Base-by-base conservation (phyloP, 176 grass and related monocot genomes). In the Rhipidocladum racemiflorum region DNA sequence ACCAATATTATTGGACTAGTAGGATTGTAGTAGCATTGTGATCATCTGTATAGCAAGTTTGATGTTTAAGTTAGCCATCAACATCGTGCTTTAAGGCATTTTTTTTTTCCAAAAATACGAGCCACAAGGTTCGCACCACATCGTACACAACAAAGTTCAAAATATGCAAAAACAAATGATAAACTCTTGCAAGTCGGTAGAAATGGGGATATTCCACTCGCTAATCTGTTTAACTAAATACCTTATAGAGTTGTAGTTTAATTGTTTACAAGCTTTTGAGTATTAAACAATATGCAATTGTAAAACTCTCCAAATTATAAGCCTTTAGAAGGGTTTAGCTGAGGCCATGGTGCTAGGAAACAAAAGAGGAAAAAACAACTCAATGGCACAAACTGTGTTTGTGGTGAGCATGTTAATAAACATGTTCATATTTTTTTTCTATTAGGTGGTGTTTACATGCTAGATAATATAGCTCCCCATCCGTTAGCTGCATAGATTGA, bases 51-150 rank as follows among this genome's bases (percentile, higher is more conserved):
- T 10, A 23, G 0, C 6, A 56, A 57, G 3, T 57, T 0, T 18
- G 21, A 2, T 21, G 6, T 57, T 57, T 24, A 9, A 24, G 9
- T 54, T 57, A 24, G 3, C 9, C 0, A 4, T 1, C 0, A 0
- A 24, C 1, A 4, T 1, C 9, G 0, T 57, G 4, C 21, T 11
- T 4, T 0, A 57, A 0, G 9, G 4, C 9, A 7, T 9, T 24
- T 11, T 1, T 1, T 1, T 57, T 23, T 9, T 6, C 10, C n/a
- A 24, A 2, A 55, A 5, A 57, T 9, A 25, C 12, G 0, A 24
- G 9, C 3, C 3, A 24, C 9, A 5, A 24, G 23, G 3, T 24
- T 12, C n/a, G 0, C 53, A 57, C 1, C 3, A 1, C 0, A 57
- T 1, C 0, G 7, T 10, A n/a, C 7, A n/a, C 0, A 55, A 55